A percentile compares a stretch with the other conserved stretches of the same genome.
Conservation (phyloP, 2,329 filamentous ascomycete species). For the Xylaria sp. region DNA sequence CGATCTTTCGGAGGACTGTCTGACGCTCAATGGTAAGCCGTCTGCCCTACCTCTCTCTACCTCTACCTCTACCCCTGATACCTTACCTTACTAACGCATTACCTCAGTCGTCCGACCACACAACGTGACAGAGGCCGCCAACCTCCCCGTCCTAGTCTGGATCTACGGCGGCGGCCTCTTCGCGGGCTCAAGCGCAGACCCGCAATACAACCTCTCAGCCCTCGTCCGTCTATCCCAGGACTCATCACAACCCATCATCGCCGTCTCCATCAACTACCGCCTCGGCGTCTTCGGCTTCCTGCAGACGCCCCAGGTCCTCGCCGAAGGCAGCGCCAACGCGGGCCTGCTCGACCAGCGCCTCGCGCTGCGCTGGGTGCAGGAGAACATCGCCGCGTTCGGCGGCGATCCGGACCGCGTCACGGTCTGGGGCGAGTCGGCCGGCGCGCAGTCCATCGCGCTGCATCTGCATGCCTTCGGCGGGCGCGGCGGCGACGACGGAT, state of each 20-base stretch:
- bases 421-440: constrained; percentile 56
- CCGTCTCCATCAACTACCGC: constrained; percentile 52
- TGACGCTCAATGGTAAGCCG: constrained; percentile 48
- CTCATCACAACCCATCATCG: constrained; percentile 59
- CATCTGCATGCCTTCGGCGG: constrained; percentile 67
- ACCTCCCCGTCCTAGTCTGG: constrained; percentile 61
- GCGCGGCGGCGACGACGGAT: constrained; percentile 57
- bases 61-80: neutral
- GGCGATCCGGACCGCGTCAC: constrained; percentile 48
- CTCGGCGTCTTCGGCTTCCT: constrained; percentile 52
- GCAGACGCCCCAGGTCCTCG: constrained; percentile 24
- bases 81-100: neutral
- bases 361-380: constrained; percentile 58
- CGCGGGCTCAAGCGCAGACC: constrained; percentile 61
- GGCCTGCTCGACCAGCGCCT: constrained; percentile 60
- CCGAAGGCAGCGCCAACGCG: constrained; percentile 37
- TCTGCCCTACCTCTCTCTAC: neutral
- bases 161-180: constrained; percentile 69
- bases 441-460: constrained; percentile 54
- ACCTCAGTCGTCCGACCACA: constrained; percentile 53
- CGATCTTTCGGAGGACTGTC: constrained; percentile 60
- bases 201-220: constrained; percentile 72
- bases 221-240: constrained; percentile 65
- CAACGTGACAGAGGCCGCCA: constrained; percentile 44
- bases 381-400: constrained; percentile 52